phyloP scores from a whole-genome alignment of 805 yeast species.

The Wickerhamiella azymoides region DNA sequence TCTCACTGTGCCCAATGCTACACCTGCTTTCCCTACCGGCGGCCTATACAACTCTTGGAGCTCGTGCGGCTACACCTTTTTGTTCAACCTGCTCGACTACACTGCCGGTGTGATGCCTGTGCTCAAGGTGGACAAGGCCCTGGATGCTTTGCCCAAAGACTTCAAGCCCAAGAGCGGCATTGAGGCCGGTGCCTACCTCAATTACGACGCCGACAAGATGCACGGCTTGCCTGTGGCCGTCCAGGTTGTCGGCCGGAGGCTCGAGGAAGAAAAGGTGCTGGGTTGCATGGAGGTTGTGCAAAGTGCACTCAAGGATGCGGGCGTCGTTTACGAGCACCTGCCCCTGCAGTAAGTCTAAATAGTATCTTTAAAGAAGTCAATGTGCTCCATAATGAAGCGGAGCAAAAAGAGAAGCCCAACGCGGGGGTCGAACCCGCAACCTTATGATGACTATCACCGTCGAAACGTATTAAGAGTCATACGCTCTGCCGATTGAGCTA shows the following conservation, averaged over 20 bases:
- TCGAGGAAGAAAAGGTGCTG: slow-evolving; percentile 49
- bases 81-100: slow-evolving; percentile 42
- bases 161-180: slow-evolving; percentile 26
- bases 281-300: slow-evolving; percentile 33
- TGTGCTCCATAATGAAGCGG: neutral
- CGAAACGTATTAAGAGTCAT: slow-evolving; percentile 18
- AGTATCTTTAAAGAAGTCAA: neutral
- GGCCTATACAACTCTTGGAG: slow-evolving; percentile 26
- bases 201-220: slow-evolving; percentile 38
- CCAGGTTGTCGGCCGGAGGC: slow-evolving; percentile 48
- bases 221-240: slow-evolving; percentile 51
- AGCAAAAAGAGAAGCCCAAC: slow-evolving; percentile 16
- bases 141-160: slow-evolving; percentile 23
- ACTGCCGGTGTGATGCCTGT: slow-evolving; percentile 47
- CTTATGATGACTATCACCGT: slow-evolving; percentile 21
- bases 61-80: slow-evolving; percentile 39
- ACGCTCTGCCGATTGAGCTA: slow-evolving; percentile 24
- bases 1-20: slow-evolving; percentile 30
- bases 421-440: slow-evolving; percentile 24
- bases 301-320: slow-evolving; percentile 9
- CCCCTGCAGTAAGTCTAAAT: neutral
- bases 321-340: slow-evolving; percentile 1
- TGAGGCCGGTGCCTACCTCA: slow-evolving; percentile 32
- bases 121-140: slow-evolving; percentile 34
- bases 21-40: slow-evolving; percentile 31